phyloP scores from a whole-genome alignment of 2,329 filamentous ascomycete species.

The Aurifilum marmelostoma region DNA sequence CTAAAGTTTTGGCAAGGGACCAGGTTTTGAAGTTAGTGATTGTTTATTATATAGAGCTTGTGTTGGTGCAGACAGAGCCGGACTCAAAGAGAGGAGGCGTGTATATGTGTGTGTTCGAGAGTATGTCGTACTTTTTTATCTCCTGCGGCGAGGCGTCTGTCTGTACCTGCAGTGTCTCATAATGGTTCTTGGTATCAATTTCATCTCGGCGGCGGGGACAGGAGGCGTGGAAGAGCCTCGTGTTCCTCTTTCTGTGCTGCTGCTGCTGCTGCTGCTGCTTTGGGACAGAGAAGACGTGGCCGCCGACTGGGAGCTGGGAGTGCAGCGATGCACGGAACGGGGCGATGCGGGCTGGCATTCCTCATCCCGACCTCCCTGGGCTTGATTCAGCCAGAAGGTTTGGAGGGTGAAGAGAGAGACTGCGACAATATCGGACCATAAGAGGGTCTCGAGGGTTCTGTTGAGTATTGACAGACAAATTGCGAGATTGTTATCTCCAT shows the following conservation, averaged over 20 bases:
- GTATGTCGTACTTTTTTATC: conserved; percentile 74
- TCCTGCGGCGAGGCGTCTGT: conserved; percentile 71
- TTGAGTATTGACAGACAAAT: neutral
- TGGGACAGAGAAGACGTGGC: conserved; percentile 6
- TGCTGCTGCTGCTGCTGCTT: neutral
- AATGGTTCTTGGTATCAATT: conserved; percentile 65
- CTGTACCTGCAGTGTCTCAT: conserved; percentile 77
- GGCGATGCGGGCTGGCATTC: conserved; percentile 59
- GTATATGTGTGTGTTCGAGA: neutral
- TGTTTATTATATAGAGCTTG: neutral
- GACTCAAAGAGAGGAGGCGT: conserved; percentile 7
- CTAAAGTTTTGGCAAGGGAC: conserved; percentile 40
- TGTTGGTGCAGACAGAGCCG: neutral
- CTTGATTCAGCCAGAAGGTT: conserved; percentile 20
- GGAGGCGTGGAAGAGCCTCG: conserved; percentile 37
- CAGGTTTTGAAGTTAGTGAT: neutral
- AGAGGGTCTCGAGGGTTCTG: neutral
- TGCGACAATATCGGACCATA: neutral
- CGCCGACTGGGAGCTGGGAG: conserved; percentile 23
- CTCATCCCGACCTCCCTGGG: conserved; percentile 56
- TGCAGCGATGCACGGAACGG: conserved; percentile 36
- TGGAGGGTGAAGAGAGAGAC: neutral
- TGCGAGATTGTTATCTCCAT: conserved; percentile 3
- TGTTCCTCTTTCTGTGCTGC: neutral
- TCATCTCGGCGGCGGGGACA: conserved; percentile 35